These are phyloP conservation scores for Lentinula aciculospora DNA, from an alignment of 768 basidiomycete genomes.

Conservation along the genomic window DNA sequence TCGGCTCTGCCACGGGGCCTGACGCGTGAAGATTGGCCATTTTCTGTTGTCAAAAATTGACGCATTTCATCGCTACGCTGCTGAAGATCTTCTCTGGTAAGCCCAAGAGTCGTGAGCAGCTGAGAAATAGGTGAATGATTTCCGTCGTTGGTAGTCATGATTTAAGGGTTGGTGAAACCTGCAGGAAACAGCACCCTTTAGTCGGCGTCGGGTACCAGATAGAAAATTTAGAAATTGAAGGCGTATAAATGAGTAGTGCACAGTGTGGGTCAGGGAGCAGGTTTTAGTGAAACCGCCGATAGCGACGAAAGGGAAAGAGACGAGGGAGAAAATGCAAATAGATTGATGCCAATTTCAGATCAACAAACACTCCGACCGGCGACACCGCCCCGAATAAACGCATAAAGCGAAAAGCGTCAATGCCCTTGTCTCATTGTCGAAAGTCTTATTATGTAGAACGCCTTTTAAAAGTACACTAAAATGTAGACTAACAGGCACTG, in stretches of 20 bases:
- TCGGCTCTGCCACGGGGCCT: constrained; percentile 28
- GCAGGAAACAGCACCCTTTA: neutral
- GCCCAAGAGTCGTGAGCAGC: constrained; percentile 63
- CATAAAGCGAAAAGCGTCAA: neutral
- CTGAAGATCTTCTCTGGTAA: constrained; percentile 71
- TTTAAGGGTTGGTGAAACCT: constrained; percentile 3
- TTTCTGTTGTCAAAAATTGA: constrained; percentile 61
- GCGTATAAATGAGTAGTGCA: neutral
- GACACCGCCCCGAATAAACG: neutral
- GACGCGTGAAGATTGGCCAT: constrained; percentile 39
- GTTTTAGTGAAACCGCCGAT: neutral
- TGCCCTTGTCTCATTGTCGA: neutral
- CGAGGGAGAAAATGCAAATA: constrained; percentile 9
- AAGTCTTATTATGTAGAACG: neutral
- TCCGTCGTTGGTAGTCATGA: constrained; percentile 30
- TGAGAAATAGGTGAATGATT: constrained; percentile 66
- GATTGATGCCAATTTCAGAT: constrained; percentile 9
- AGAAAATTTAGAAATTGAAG: neutral
- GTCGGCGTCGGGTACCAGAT: neutral
- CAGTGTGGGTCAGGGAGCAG: neutral
- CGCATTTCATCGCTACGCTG: constrained; percentile 78
- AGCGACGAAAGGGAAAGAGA: neutral
- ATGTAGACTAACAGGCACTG: neutral
- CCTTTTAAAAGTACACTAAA: neutral
- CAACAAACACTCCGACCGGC: constrained; percentile 6